phyloP scores from a whole-genome alignment of 441 rosid species.

The Mallotus repandus region DNA sequence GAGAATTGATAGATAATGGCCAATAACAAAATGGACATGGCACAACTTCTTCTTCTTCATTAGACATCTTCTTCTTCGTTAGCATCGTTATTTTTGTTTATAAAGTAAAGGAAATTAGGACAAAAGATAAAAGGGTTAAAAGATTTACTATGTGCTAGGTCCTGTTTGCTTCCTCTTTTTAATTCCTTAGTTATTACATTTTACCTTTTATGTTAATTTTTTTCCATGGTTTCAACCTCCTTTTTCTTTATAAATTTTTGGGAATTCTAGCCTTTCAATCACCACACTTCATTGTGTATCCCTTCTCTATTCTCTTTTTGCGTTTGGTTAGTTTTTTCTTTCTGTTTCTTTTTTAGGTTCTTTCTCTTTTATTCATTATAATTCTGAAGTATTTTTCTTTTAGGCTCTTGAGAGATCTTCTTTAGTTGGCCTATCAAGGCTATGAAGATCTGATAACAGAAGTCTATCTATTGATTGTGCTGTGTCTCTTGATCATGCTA shows the following conservation, averaged over 20 bases:
- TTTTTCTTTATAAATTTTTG: conserved; percentile 28
- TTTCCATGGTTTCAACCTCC: background rate
- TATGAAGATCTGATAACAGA: background rate
- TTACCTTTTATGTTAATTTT: background rate
- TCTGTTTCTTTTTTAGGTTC: background rate
- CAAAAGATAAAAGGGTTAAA: background rate
- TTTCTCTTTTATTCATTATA: background rate
- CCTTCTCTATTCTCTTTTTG: conserved; percentile 19
- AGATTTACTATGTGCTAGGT: background rate
- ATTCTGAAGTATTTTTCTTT: background rate
- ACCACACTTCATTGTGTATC: conserved; percentile 15
- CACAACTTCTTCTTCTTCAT: too few relatives aligned
- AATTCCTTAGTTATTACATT: background rate
- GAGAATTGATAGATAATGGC: too few relatives aligned
- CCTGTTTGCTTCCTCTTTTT: background rate
- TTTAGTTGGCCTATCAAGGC: background rate
- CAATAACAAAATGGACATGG: too few relatives aligned
- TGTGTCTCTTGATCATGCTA: background rate
- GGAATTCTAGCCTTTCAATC: background rate
- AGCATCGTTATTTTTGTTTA: background rate
- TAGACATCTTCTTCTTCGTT: too few relatives aligned
- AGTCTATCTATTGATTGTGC: too few relatives aligned
- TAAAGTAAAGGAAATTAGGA: background rate
- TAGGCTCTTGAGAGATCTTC: background rate
- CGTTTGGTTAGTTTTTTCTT: conserved; percentile 24